Evolutionary conservation across 108 stramenopile genomes (phyloP).

Genomic region (Fistulifera pelliculosa): DNA sequence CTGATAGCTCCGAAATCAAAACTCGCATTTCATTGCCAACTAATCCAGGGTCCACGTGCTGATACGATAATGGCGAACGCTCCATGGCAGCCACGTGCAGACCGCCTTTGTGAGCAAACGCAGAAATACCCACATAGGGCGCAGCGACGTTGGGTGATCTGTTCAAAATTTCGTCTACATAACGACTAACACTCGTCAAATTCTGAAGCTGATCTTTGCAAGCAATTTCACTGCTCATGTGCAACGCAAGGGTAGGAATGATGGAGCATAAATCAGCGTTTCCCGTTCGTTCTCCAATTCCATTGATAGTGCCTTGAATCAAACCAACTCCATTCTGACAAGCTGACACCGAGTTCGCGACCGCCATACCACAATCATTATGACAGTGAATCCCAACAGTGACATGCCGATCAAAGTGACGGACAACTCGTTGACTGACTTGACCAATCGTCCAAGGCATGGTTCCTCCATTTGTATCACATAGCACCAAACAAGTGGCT

Average conservation of each 20-base stretch:
- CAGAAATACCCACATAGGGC: conserved; percentile 83
- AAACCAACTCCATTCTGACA: conserved; percentile 72
- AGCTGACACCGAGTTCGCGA: conserved; percentile 80
- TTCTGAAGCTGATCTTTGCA: conserved; percentile 50
- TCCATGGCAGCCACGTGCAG: conserved; percentile 90
- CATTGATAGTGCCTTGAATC: conserved; percentile 90
- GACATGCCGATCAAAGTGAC: conserved; percentile 22
- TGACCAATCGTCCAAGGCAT: conserved; percentile 85
- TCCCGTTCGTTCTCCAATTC: conserved; percentile 89
- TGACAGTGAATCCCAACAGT: conserved; percentile 87
- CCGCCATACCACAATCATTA: conserved; percentile 92
- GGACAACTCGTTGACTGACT: conserved; percentile 35
- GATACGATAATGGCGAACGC: conserved; percentile 71
- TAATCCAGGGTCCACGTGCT: conserved; percentile 77
- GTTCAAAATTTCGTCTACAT: conserved; percentile 86
- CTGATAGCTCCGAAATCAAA: conserved; percentile 79
- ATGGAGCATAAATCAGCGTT: conserved; percentile 90
- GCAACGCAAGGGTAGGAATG: conserved; percentile 72
- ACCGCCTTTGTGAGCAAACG: conserved; percentile 96
- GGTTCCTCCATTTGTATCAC: conserved; percentile 91
- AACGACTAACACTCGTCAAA: conserved; percentile 75
- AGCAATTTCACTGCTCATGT: conserved; percentile 46
- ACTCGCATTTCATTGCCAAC: conserved; percentile 84
- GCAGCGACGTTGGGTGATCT: conserved; percentile 50
- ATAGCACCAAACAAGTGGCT: conserved; percentile 79